Evolutionary conservation across 1,139 yeast genomes (phyloP), one percentile per base, ranked within the genome.

Genomic region (Zygosaccharomyces sapae): DNA sequence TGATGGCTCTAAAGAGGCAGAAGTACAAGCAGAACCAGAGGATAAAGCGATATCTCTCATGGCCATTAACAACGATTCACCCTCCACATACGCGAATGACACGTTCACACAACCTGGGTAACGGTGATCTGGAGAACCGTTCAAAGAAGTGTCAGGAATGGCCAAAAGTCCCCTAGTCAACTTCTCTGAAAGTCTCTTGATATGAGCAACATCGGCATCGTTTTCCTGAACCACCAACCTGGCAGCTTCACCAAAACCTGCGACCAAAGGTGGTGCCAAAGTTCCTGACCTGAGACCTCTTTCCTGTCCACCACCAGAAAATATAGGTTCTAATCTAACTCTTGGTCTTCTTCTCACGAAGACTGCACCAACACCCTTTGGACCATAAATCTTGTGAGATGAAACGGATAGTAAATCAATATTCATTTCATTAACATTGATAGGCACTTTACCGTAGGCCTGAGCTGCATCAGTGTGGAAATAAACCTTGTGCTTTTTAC

Each of bases 401-500:
- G 96, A 87, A 52, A 92, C 86, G 18, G 97, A 88, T 81, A 94
- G 75, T 56, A 90, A 72, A 69, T 92, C 99, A 61, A 92, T 86
- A 66, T 92, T 89, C 84, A 83, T 80, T 58, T 83, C 87, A 71
- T 94, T 89, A 52, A 92, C 99, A 63, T 92, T 97, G 48, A 92
- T 72, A 44, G 89, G 88, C 48, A 94, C 79, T 69, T 94, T 94
- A 55, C 99, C 99, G 64, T 81, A 87, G 3, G 96, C 98, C 70
- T 92, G 99, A 16, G 99, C 98, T 48, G 86, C 95, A 67, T 92
- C 99, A n/a, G 97, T 84, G 70, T 92, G 99, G 83, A 94, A 92
- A 63, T 89, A 92, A 35, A 92, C 83, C 73, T 94, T 92, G 65
- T 87, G 75, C 58, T 80, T 78, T 57, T 92, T 80, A 70, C 99